Evolutionary conservation across 495 filamentous ascomycete species (phyloP).

Genomic region (Penicillium soppii): DNA sequence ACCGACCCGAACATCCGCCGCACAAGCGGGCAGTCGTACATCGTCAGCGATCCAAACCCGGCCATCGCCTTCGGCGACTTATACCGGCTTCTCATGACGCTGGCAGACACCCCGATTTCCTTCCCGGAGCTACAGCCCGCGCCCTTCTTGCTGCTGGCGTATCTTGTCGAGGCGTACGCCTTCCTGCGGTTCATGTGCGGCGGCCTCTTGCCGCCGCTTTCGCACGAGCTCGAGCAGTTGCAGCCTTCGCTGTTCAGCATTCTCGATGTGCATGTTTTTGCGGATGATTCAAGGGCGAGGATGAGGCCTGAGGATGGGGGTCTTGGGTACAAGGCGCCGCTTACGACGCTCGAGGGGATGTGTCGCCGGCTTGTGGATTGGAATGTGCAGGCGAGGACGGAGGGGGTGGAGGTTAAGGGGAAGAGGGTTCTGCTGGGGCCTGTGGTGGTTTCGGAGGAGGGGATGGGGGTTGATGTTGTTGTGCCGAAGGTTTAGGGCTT

Average conservation of each 20-base stretch:
- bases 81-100: conserved; percentile 31
- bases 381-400: conserved; percentile 34
- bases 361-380: conserved; percentile 52
- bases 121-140: conserved; percentile 29
- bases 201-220: conserved; percentile 41
- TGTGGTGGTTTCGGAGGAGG: conserved; percentile 14
- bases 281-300: conserved; percentile 43
- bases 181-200: conserved; percentile 44
- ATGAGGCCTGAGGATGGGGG: conserved; percentile 46
- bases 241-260: conserved; percentile 56
- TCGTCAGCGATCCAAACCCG: conserved; percentile 41
- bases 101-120: conserved; percentile 29
- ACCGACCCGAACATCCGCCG: conserved; percentile 34
- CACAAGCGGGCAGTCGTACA: conserved; percentile 41
- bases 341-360: conserved; percentile 57
- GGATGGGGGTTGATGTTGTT: conserved; percentile 23
- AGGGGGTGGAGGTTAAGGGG: conserved; percentile 11
- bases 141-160: conserved; percentile 42
- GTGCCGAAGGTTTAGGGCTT: conserved; percentile 10
- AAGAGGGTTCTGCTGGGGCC: conserved; percentile 3
- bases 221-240: conserved; percentile 46
- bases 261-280: conserved; percentile 47
- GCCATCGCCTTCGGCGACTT: conserved; percentile 34
- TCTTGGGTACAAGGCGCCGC: conserved; percentile 48
- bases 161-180: conserved; percentile 50